Evolutionary conservation across 768 basidiomycete species (phyloP), one percentile per base, ranked within the genome.

Genomic region (Leccinum sublutescens): DNA sequence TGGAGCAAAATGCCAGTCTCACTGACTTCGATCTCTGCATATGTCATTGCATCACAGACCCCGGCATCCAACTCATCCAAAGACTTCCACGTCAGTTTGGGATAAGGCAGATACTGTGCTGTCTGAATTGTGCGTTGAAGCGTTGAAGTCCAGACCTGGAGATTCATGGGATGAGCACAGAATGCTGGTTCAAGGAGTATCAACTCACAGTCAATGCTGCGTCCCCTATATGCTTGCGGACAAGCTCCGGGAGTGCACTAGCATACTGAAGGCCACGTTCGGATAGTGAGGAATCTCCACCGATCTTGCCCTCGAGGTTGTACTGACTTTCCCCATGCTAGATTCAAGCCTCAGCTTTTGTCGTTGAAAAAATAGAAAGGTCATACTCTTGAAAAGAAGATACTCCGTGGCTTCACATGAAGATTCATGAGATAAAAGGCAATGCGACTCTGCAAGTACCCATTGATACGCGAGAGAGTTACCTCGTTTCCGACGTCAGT

Each of bases 11-110:
- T 23, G 33, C 52, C n/a, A 23, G 40, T 27, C 56, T 33, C 52
- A 67, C 77, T 36, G 57, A 92, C 95, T 82, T 95, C 95, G 58
- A 99, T 98, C 80, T 98, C 96, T 77, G 93, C 89, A 66, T 99
- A 99, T 4, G 97, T 98, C 97, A 99, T 98, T 15, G 89, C 97
- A 74, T 99, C 97, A 68, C 97, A 99, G 34, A 99, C 97, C 25
- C 97, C 97, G 8, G 97, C 97, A 72, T 99, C 97, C 25, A 99
- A 80, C 74, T 99, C 97, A 67, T 99, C 97, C 54, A 99, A 77
- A 2, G 93, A 94, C 73, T 99, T 99, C 97, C 97, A 99, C 3
- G 96, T 98, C 62, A 98, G 77, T 67, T 98, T 97, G 50, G 87
- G 80, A 69, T 93, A 98, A 1, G 89, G 86, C 17, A 99, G 79